phyloP scores from a whole-genome alignment of 1,284 basidiomycete genomes.

The Tausonia pullulans region DNA sequence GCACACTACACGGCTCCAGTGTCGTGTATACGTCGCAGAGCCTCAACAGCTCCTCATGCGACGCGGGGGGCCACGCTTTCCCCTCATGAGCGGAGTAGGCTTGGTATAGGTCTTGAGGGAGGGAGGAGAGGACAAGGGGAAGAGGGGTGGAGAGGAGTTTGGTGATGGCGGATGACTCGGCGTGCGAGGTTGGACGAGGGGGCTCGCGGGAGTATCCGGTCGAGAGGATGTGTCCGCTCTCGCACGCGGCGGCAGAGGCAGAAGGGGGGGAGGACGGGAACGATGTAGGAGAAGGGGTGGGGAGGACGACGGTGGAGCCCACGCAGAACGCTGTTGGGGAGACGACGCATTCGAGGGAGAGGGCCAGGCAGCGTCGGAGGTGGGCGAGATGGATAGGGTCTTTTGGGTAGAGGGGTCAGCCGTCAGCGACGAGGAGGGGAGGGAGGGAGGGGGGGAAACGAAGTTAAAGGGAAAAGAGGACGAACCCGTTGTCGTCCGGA shows the following conservation, averaged over 20 bases:
- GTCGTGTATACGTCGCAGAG: conserved; percentile 64
- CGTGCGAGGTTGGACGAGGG: conserved; percentile 65
- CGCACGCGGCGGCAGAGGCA: conserved; percentile 21
- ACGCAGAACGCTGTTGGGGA: conserved; percentile 82
- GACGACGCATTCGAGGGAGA: conserved; percentile 30
- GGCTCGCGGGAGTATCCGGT: conserved; percentile 80
- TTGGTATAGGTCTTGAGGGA: background rate
- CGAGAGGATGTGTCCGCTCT: conserved; percentile 43
- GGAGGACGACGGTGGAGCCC: conserved; percentile 66
- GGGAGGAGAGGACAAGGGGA: background rate
- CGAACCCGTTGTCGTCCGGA: background rate
- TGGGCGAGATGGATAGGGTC: conserved; percentile 30
- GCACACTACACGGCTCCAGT: conserved; percentile 88
- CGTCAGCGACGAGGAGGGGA: background rate
- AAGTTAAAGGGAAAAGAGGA: no score
- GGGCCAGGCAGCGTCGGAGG: conserved; percentile 31
- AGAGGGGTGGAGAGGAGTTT: conserved; percentile 44
- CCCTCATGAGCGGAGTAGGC: no score
- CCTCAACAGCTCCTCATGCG: conserved; percentile 4
- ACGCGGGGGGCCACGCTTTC: background rate
- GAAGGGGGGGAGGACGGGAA: conserved; percentile 31
- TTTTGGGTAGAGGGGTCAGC: background rate
- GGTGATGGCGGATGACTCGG: conserved; percentile 83
- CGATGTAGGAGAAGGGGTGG: conserved; percentile 28
- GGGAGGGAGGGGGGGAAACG: background rate